These are phyloP conservation scores for Zanthoxylum bungeanum DNA, from an alignment of 345 rosid species.

Conservation along the genomic window DNA sequence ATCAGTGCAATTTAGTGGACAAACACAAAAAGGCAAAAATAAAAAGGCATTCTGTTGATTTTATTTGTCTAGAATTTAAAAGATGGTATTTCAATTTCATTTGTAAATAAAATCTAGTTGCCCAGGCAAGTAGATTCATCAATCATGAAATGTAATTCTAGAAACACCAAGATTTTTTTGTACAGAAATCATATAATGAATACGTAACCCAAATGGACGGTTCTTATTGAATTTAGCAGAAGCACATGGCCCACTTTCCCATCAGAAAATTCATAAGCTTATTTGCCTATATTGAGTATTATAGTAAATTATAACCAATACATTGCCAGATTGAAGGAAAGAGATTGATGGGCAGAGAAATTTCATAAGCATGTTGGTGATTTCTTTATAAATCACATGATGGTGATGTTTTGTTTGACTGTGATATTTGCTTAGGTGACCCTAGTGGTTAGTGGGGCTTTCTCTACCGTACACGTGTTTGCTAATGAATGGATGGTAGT, in stretches of 20 bases:
- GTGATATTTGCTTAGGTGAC: neutral
- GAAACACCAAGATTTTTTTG: neutral
- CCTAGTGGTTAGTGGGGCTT: neutral
- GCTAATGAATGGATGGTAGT: neutral
- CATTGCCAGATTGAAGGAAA: neutral
- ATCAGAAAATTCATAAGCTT: neutral
- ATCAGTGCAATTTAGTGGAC: too few species aligned
- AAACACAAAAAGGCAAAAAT: too few species aligned
- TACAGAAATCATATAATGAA: neutral
- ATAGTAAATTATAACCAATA: neutral
- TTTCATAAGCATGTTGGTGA: neutral
- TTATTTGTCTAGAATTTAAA: too few species aligned
- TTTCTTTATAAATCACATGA: neutral
- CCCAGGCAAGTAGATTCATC: conserved; percentile 15
- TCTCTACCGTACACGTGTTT: conserved; percentile 19
- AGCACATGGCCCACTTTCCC: conserved; percentile 5
- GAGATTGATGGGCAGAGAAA: neutral
- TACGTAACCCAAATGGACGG: conserved; percentile 28
- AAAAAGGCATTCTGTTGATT: too few species aligned
- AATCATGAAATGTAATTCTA: neutral
- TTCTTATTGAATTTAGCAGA: conserved; percentile 8
- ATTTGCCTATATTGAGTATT: neutral
- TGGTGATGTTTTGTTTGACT: neutral
- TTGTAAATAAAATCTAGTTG: neutral
- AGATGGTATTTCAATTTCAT: neutral